Base-by-base conservation (phyloP, 768 basidiomycete species). In the Xerocomellus chrysenteron region DNA sequence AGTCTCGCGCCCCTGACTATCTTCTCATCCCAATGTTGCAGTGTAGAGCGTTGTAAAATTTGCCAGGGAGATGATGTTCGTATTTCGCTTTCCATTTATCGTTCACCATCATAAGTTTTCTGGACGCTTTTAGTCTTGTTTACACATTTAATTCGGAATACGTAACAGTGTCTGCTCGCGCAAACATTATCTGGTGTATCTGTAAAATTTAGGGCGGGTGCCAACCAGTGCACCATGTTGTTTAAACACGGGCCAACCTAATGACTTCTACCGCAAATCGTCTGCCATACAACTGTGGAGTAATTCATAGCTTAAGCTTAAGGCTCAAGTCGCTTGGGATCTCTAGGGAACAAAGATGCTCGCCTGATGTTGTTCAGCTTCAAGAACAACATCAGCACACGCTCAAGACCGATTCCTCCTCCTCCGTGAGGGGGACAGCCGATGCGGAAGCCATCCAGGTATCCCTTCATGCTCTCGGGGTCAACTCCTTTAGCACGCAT, bases 381-480 rank as follows among this genome's bases (percentile, higher is more conserved):
- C 72, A 99, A 78, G 84, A 94, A 99, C 62, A 99, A 78, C 95
- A 98, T 98, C 68, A 98, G 74, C 50, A 99, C 94, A 52, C 94
- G 90, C 75, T 97, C 94, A 57, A 95, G 79, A 51, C 92, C 95
- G 64, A 98, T 94, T 57, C 96, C 96, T 59, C 94, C 96, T 63
- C 96, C 97, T 47, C 93, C 97, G 73, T 99, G 97, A 16, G 97
- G 95, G 1, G 94, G 84, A 64, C 94, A 96, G 24, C 95, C 97
- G 71, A 97, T 82, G 59, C 86, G 86, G 85, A 99, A 99, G 17
- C 87, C 94, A 68, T 98, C 93, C 44, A 98, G 71, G 73, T 99
- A 99, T 55, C 82, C 82, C 71, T 88, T 85, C 95, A 98, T 98
- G 26, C 84, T 86, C 21, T 84, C 87, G 7, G 95, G 96, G 70